A percentile compares a stretch with the other conserved stretches of the same genome.
Evolutionary conservation across 179 eudicot genomes (phyloP).

Genomic region (Vitellaria paradoxa): DNA sequence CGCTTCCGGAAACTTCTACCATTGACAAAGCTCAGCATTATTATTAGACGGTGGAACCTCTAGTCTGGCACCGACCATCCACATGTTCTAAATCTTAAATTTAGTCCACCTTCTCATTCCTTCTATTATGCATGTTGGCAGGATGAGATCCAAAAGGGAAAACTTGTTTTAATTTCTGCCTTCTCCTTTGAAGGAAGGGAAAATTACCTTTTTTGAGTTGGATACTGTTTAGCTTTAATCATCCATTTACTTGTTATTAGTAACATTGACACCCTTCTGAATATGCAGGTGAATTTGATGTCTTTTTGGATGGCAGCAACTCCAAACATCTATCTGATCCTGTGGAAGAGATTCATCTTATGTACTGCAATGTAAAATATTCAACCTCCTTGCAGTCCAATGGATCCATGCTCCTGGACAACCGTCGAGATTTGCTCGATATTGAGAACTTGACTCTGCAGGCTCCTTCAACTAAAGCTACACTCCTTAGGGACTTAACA

Average conservation of each 20-base stretch:
- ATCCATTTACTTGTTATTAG: neutral
- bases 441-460: constrained; percentile 70
- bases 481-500: constrained; percentile 69
- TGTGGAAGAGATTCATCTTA: constrained; percentile 42
- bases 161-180: too few relatives aligned
- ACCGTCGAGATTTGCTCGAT: constrained; percentile 41
- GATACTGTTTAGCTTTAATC: neutral
- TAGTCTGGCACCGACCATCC: too few relatives aligned
- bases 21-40: too few relatives aligned
- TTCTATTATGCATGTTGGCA: too few relatives aligned
- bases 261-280: constrained; percentile 11
- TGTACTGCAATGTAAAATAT: constrained; percentile 32
- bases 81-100: too few relatives aligned
- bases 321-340: constrained; percentile 44
- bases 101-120: too few relatives aligned
- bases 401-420: constrained; percentile 44
- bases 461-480: constrained; percentile 59
- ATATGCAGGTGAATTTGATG: constrained; percentile 93
- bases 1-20: too few relatives aligned
- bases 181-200: neutral
- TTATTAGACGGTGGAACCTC: too few relatives aligned
- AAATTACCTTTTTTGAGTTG: constrained; percentile 4
- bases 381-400: constrained; percentile 37
- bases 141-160: too few relatives aligned
- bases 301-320: constrained; percentile 64